These are phyloP conservation scores for Lactarius hatsudake DNA, from an alignment of 768 basidiomycete species.

Conservation along the genomic window DNA sequence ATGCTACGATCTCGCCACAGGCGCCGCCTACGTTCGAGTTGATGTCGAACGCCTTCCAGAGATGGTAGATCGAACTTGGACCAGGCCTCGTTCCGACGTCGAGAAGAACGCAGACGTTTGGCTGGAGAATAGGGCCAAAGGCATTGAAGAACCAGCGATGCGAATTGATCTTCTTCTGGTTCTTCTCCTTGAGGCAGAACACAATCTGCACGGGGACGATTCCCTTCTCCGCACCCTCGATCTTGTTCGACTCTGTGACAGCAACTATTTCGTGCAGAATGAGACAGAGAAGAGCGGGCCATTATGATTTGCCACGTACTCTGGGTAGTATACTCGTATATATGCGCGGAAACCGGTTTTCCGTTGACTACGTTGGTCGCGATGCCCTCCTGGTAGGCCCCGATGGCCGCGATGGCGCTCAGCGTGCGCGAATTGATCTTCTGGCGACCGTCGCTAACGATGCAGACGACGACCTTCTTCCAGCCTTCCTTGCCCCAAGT, in stretches of 20 bases:
- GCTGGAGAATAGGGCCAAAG: slow-evolving; percentile 75
- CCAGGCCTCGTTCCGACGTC: slow-evolving; percentile 88
- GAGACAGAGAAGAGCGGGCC: background rate
- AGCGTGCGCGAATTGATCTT: slow-evolving; percentile 85
- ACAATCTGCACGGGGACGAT: slow-evolving; percentile 88
- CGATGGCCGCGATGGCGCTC: slow-evolving; percentile 89
- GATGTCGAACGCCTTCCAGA: slow-evolving; percentile 95
- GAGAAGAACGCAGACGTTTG: slow-evolving; percentile 89
- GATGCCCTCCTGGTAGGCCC: slow-evolving; percentile 91
- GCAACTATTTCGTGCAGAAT: slow-evolving; percentile 52
- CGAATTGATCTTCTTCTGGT: slow-evolving; percentile 95
- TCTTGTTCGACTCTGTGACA: slow-evolving; percentile 76
- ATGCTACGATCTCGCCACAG: slow-evolving; percentile 93
- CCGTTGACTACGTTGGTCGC: slow-evolving; percentile 85
- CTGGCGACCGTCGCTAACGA: slow-evolving; percentile 81
- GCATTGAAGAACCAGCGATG: slow-evolving; percentile 96
- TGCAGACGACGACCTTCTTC: slow-evolving; percentile 96
- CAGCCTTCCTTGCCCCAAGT: slow-evolving; percentile 98
- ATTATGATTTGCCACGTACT: slow-evolving; percentile 43
- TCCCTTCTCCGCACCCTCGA: slow-evolving; percentile 75
- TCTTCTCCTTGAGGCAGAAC: slow-evolving; percentile 90
- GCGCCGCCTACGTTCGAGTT: slow-evolving; percentile 90
- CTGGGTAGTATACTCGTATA: slow-evolving; percentile 94
- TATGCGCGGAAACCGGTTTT: slow-evolving; percentile 81
- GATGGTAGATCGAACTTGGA: slow-evolving; percentile 83